Evolutionary conservation across 179 eudicot species (phyloP), one percentile per base, ranked within the genome.

Genomic region (Silene noctiflora): DNA sequence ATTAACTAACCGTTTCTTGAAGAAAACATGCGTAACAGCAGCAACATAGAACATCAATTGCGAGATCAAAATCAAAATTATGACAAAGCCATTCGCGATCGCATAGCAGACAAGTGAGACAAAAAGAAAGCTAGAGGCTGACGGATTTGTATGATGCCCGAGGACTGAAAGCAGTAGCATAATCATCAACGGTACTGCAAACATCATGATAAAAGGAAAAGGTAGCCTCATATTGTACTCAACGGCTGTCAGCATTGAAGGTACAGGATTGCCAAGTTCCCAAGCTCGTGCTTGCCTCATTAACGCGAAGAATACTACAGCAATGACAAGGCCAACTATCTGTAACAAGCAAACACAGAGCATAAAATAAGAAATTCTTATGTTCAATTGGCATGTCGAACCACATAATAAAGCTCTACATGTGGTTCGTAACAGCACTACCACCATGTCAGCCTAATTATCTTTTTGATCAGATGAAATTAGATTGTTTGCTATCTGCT

Each of bases 221-320:
- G 94, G 89, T 83, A 90, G 77, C 87, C 85, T 90, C 86, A 96
- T 77, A 83, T 96, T 96, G 83, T 85, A 88, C 86, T 90, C 97
- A 44, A 93, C 86, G 21, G 99, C 92, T 65, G 91, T 85, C 82
- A 96, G 84, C 87, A 91, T 39, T 62, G 98, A 96, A 61, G 99
- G 98, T 75, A 96, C 67, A 68, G 98, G 91, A 81, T 83, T 78
- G 79, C 85, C 96, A 80, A 84, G 87, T 86, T 96, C 99, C 99
- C 98, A 93, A 22, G 96, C 93, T 72, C 76, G 82, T 78, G 97
- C 90, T 87, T 93, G 99, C 81, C 86, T 86, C 99, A 91, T 96
- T 68, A 93, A 89, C 75, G 96, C 92, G 78, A 90, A 93, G 78
- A 93, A 88, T 61, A 87, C 87, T 67, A 90, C 85, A 76, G 98